phyloP scores from a whole-genome alignment of 2,329 filamentous ascomycete genomes.

The Alternaria burnsii region DNA sequence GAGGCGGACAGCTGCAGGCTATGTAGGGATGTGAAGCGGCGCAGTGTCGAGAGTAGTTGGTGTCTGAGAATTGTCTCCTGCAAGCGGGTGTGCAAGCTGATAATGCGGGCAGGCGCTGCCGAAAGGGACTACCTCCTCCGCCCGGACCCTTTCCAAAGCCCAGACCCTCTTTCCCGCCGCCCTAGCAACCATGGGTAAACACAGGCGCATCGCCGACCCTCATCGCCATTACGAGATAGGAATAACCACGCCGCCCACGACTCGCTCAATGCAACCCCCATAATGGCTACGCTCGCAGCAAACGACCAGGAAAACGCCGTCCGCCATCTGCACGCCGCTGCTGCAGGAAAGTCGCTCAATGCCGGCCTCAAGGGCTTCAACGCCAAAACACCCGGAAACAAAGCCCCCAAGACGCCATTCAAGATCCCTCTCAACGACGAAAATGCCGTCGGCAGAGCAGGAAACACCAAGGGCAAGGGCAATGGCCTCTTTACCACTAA shows the following conservation, averaged over 20 bases:
- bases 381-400: slow-evolving; percentile 81
- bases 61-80: slow-evolving; percentile 35
- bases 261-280: slow-evolving; percentile 44
- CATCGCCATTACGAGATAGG: slow-evolving; percentile 12
- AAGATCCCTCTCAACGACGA: slow-evolving; percentile 83
- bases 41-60: slow-evolving; percentile 25
- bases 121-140: slow-evolving; percentile 26
- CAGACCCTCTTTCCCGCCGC: slow-evolving; percentile 18
- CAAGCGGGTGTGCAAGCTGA: slow-evolving; percentile 28
- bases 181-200: slow-evolving; percentile 45
- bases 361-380: slow-evolving; percentile 68
- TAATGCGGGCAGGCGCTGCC: slow-evolving; percentile 40
- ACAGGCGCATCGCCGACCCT: slow-evolving; percentile 14
- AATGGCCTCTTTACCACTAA: slow-evolving; percentile 63
- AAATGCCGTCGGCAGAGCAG: slow-evolving; percentile 72
- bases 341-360: slow-evolving; percentile 75
- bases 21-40: slow-evolving; percentile 16
- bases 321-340: slow-evolving; percentile 74
- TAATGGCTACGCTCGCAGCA: slow-evolving; percentile 73
- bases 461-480: slow-evolving; percentile 68
- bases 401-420: slow-evolving; percentile 83
- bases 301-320: slow-evolving; percentile 90
- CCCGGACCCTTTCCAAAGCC: slow-evolving; percentile 24
- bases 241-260: slow-evolving; percentile 18
- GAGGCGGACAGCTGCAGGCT: slow-evolving; percentile 11